Percentiles rank a stretch among this genome's conserved stretches.
phyloP scores from a whole-genome alignment of 139 green algal genomes.

The Edaphochlamys debaryana region DNA sequence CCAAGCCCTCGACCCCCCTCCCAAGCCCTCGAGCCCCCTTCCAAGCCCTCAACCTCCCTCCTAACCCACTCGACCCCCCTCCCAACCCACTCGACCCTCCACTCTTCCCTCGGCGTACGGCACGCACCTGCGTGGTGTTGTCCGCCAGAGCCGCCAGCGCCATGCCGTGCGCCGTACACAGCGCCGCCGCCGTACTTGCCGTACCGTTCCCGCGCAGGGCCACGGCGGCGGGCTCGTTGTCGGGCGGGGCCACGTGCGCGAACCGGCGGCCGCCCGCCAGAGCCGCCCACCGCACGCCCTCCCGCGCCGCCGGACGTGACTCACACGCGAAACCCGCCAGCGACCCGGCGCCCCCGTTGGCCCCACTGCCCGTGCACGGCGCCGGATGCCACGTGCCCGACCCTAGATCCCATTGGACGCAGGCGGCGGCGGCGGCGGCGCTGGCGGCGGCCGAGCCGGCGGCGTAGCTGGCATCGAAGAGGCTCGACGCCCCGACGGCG shows the following conservation, averaged over 20 bases:
- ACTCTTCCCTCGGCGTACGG: too few relatives aligned
- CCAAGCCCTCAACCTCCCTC: too few relatives aligned
- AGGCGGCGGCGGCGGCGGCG: not conserved
- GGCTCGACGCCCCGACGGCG: not conserved
- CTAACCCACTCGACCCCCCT: too few relatives aligned
- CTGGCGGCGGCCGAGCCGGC: not conserved
- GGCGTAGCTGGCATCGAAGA: not conserved
- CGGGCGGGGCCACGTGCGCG: not conserved
- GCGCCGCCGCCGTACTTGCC: not conserved
- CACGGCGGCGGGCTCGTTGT: not conserved
- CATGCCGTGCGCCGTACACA: slow-evolving; percentile 22
- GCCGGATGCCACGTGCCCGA: not conserved
- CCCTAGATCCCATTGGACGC: not conserved
- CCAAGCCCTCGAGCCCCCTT: too few relatives aligned
- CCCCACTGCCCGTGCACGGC: not conserved
- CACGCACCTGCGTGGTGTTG: not conserved
- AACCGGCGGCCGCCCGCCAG: not conserved
- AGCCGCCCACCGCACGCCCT: not conserved
- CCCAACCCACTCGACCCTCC: too few relatives aligned
- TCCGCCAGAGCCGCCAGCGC: not conserved
- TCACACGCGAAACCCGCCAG: slow-evolving; percentile 22
- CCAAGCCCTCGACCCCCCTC: too few relatives aligned
- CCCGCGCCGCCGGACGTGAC: not conserved
- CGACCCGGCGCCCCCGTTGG: not conserved
- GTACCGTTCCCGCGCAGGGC: not conserved